Conservation (phyloP, 352 stramenopile species). For the Blastocystis hominis region DNA sequence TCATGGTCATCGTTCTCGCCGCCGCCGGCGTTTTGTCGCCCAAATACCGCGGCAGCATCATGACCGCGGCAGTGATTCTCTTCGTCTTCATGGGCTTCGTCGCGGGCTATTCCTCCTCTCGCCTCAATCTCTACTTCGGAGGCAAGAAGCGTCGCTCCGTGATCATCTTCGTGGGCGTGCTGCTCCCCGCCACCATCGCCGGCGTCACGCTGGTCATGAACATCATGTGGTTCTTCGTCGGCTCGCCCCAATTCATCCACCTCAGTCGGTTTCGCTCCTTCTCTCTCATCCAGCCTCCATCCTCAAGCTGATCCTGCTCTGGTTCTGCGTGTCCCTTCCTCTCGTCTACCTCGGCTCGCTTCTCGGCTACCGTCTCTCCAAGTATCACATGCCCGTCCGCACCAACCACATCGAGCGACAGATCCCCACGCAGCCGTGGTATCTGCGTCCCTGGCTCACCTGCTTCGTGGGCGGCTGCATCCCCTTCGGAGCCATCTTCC, state of each 20-base stretch:
- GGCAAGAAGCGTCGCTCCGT: conserved; percentile 92
- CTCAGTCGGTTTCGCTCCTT: conserved; percentile 66
- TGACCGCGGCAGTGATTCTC: conserved; percentile 88
- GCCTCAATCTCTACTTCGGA: conserved; percentile 93
- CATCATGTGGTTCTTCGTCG: conserved; percentile 69
- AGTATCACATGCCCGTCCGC: conserved; percentile 65
- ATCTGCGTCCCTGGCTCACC: conserved; percentile 81
- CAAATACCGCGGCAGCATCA: conserved; percentile 85
- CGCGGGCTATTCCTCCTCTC: conserved; percentile 84
- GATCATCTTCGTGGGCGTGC: conserved; percentile 83
- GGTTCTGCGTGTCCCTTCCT: conserved; percentile 91
- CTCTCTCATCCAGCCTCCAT: conserved; percentile 89
- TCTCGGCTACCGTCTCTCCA: conserved; percentile 76
- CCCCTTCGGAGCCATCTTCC: conserved; percentile 96
- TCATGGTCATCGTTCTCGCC: conserved; percentile 78
- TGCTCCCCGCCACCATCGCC: conserved; percentile 84
- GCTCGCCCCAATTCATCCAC: conserved; percentile 53
- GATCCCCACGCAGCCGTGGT: conserved; percentile 82
- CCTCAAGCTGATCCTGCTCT: conserved; percentile 87
- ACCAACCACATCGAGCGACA: conserved; percentile 73
- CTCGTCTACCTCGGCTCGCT: conserved; percentile 93
- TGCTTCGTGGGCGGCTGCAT: conserved; percentile 91
- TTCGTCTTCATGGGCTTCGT: conserved; percentile 89
- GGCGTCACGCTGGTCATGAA: conserved; percentile 89
- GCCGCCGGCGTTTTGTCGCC: conserved; percentile 83